Evolutionary conservation across 2,329 filamentous ascomycete genomes (phyloP).

Genomic region (Sporothrix pallida): DNA sequence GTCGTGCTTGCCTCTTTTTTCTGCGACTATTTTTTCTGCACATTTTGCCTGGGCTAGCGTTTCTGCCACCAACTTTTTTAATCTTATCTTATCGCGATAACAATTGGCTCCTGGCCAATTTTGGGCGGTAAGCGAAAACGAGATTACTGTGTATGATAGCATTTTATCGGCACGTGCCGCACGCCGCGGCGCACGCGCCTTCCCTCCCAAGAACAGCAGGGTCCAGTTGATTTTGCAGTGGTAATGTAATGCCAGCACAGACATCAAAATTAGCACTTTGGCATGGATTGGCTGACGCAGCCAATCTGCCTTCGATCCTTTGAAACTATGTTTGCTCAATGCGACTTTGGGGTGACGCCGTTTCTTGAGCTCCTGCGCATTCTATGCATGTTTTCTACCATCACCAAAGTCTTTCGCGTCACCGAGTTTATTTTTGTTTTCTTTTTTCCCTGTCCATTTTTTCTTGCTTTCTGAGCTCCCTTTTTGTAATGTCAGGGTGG

Average conservation of each 20-base stretch:
- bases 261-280: neutral
- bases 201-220: constrained; percentile 10
- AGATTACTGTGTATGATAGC: neutral
- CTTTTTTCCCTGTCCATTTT: neutral
- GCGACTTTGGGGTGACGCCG: neutral
- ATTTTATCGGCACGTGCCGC: constrained; percentile 27
- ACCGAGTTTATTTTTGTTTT: neutral
- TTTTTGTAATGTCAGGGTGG: neutral
- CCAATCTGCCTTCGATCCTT: neutral
- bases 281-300: neutral
- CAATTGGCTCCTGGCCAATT: neutral
- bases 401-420: neutral
- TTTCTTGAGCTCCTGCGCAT: neutral
- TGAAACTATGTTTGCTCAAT: constrained; percentile 19
- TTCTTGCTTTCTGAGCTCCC: neutral
- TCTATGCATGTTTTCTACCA: neutral
- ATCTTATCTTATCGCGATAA: constrained; percentile 34
- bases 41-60: constrained; percentile 1
- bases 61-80: constrained; percentile 27
- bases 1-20: constrained; percentile 14
- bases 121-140: neutral
- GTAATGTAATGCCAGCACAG: neutral
- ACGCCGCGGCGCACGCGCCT: neutral
- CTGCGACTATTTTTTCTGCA: constrained; percentile 24
- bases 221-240: neutral